Conservation (phyloP, 768 basidiomycete species). For the Rhizopogon vulgaris region DNA sequence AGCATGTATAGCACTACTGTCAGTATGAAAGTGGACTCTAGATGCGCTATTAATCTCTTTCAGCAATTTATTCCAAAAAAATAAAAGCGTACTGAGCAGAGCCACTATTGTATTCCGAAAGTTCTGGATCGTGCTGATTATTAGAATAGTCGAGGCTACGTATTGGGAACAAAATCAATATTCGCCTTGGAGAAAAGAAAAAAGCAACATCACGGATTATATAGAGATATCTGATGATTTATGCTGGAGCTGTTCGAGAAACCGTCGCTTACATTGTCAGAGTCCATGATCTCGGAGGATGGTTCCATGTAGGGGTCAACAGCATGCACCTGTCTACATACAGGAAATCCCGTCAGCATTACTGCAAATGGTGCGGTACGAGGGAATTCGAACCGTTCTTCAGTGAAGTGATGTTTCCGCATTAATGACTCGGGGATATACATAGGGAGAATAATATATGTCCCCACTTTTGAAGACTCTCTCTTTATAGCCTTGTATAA, state of each 20-base stretch:
- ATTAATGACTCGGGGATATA: background rate
- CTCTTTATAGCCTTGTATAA: background rate
- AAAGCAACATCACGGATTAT: background rate
- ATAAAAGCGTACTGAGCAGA: background rate
- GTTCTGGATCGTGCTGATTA: background rate
- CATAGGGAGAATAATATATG: no score
- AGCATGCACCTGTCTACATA: background rate
- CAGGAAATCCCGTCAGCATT: background rate
- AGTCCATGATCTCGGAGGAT: background rate
- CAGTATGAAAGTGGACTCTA: no score
- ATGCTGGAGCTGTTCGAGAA: background rate
- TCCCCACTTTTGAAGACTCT: no score
- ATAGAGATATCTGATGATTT: background rate
- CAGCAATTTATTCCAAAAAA: background rate
- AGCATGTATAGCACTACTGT: background rate
- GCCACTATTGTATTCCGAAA: background rate
- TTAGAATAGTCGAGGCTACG: background rate
- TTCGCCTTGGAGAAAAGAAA: background rate
- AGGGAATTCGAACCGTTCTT: background rate
- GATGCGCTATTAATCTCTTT: background rate
- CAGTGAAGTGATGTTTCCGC: background rate
- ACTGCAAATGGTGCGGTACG: background rate
- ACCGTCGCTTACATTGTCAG: background rate
- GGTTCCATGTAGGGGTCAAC: background rate
- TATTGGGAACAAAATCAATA: background rate